These are phyloP conservation scores for Phialemonium atrogriseum DNA, from an alignment of 2,329 filamentous ascomycete genomes.

Conservation along the genomic window DNA sequence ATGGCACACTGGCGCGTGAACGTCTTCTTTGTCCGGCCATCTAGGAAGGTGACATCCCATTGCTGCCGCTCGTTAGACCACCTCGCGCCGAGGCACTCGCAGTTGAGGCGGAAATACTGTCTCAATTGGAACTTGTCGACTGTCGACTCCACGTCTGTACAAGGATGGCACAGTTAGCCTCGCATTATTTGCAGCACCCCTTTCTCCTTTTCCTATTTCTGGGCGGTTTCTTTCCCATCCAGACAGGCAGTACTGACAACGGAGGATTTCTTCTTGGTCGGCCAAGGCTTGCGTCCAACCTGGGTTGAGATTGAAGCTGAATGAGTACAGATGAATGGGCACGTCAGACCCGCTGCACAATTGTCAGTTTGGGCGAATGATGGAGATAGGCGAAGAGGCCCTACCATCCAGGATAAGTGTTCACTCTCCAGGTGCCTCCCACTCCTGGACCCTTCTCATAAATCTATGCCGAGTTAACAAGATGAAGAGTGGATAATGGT, in stretches of 20 bases:
- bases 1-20: slow-evolving; percentile 10
- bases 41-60: slow-evolving; percentile 13
- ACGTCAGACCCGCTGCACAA: slow-evolving; percentile 18
- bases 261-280: slow-evolving; percentile 25
- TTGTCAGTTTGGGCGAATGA: not conserved
- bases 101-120: slow-evolving; percentile 11
- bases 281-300: slow-evolving; percentile 24
- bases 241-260: slow-evolving; percentile 13
- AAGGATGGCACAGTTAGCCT: not conserved
- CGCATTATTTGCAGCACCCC: too few relatives aligned
- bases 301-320: slow-evolving; percentile 30
- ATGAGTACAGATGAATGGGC: slow-evolving; percentile 30
- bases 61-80: slow-evolving; percentile 12
- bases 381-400: not conserved
- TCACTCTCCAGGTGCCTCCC: slow-evolving; percentile 22
- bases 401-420: slow-evolving; percentile 22
- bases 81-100: slow-evolving; percentile 14
- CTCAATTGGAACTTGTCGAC: slow-evolving; percentile 15
- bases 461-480: too few relatives aligned
- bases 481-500: too few relatives aligned
- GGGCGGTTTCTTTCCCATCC: not conserved
- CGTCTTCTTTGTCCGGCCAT: slow-evolving; percentile 8
- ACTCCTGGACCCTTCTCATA: slow-evolving; percentile 22
- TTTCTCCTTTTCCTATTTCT: too few relatives aligned
- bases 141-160: slow-evolving; percentile 9